Evolutionary conservation across 257 asterid species (phyloP).

Genomic region (Fraxinus cuspidata): DNA sequence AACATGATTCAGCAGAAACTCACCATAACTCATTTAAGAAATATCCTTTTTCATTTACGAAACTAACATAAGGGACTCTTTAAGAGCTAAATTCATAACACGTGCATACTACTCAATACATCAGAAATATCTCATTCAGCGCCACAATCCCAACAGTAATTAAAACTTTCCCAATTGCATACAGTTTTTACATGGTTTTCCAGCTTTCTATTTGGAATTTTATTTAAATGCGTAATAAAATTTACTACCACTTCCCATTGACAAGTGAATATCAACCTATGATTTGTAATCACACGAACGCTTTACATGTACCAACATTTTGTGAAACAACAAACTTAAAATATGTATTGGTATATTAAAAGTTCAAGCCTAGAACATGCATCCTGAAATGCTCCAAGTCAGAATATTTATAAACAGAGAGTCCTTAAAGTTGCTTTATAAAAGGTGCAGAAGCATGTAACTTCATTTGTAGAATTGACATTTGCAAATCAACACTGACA

Average conservation of each 20-base stretch:
- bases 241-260: background rate
- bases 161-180: no score
- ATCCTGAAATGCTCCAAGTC: no score
- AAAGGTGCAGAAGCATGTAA: background rate
- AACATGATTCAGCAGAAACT: background rate
- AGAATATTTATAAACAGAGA: no score
- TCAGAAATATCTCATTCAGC: background rate
- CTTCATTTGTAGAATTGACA: background rate
- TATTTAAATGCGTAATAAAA: no score
- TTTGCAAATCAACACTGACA: background rate
- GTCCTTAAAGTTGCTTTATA: no score
- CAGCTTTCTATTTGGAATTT: background rate
- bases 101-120: background rate
- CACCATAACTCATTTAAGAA: background rate
- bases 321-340: background rate
- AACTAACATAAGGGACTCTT: background rate
- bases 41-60: background rate
- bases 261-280: background rate
- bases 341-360: background rate
- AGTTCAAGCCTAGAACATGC: background rate
- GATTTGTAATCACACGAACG: background rate
- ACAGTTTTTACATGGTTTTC: background rate
- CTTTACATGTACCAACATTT: background rate
- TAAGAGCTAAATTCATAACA: background rate
- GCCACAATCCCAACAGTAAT: background rate